Percentiles rank a stretch among this genome's conserved stretches.
phyloP scores from a whole-genome alignment of 768 basidiomycete genomes.

The Lepiota venenata region DNA sequence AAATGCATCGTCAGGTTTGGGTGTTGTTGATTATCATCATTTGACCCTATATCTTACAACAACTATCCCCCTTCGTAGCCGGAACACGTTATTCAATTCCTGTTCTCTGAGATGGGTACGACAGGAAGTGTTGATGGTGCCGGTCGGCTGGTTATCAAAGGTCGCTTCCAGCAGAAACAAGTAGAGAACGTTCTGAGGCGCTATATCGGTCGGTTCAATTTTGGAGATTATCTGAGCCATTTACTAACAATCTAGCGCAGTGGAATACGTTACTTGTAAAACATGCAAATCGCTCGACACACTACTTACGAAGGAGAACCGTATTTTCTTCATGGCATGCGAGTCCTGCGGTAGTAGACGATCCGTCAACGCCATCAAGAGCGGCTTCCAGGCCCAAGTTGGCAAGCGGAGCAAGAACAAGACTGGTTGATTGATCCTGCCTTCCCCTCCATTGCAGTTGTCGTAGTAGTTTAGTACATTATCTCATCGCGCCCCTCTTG shows the following conservation, averaged over 20 bases:
- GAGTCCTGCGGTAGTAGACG: conserved; percentile 88
- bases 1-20: conserved; percentile 83
- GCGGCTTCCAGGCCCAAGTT: conserved; percentile 96
- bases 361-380: conserved; percentile 96
- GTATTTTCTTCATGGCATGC: conserved; percentile 97
- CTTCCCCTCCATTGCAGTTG: too few species aligned
- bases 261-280: conserved; percentile 99
- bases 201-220: conserved; percentile 77
- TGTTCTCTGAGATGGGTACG: conserved; percentile 98
- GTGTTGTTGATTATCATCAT: not conserved
- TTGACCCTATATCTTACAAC: not conserved
- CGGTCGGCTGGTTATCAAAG: conserved; percentile 92
- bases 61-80: conserved; percentile 44
- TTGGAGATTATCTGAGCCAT: not conserved
- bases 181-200: conserved; percentile 95
- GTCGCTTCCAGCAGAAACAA: conserved; percentile 97
- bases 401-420: conserved; percentile 85
- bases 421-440: conserved; percentile 40
- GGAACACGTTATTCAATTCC: conserved; percentile 95
- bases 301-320: conserved; percentile 93
- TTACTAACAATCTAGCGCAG: conserved; percentile 34
- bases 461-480: too few species aligned
- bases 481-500: too few species aligned
- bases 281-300: conserved; percentile 99
- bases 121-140: conserved; percentile 93